Base-by-base conservation (phyloP, 352 stramenopile species). In the Globisporangium megalacanthum region DNA sequence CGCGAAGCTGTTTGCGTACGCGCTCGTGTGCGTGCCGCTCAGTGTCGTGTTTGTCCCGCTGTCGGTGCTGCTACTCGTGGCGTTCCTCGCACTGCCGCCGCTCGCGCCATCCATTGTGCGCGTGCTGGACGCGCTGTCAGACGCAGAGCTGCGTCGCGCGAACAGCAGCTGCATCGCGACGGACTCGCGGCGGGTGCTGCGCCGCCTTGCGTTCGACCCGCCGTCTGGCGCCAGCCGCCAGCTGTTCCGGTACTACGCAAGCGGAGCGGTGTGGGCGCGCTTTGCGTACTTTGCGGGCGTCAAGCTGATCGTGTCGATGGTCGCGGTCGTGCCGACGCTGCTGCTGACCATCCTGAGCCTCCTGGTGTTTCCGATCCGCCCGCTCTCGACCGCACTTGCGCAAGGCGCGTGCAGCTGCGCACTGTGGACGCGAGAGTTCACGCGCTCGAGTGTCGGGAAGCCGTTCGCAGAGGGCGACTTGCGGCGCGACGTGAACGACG, bases 81-180 rank as follows among this genome's bases (percentile, higher is more conserved):
- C 57, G 13, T 83, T 92, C 46, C 42, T 94, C 42, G 33, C 90
- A 29, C 13, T 92, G 9, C 77, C 83, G 1, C 79, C 79, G 10
- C 56, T 75, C 29, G 72, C 79, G 42, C 62, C 63, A 14, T 51
- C 75, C 13, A 77, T 89, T 42, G 73, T 92, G 33, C 65, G 75
- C 35, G 33, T 66, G 17, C 64, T 92, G 33, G 84, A 94, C 45
- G 61, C 79, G 14, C 56, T 92, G 44, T 87, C 84, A 6, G 84
- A 94, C 46, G 69, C 88, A 64, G 84, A 94, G 41, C 58, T 94
- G 25, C 81, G 75, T 50, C 77, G 77, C 25, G 84, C 82, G 11
- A 92, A 94, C 72, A 81, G 73, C 64, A 88, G 70, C 49, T 72
- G 65, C 50, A 75, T 78, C 13, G 49, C 64, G 0, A 59, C 59